A percentile compares a stretch with the other conserved stretches of the same genome.
phyloP scores from a whole-genome alignment of 176 grass and related monocot genomes.

The Lolium rigidum region DNA sequence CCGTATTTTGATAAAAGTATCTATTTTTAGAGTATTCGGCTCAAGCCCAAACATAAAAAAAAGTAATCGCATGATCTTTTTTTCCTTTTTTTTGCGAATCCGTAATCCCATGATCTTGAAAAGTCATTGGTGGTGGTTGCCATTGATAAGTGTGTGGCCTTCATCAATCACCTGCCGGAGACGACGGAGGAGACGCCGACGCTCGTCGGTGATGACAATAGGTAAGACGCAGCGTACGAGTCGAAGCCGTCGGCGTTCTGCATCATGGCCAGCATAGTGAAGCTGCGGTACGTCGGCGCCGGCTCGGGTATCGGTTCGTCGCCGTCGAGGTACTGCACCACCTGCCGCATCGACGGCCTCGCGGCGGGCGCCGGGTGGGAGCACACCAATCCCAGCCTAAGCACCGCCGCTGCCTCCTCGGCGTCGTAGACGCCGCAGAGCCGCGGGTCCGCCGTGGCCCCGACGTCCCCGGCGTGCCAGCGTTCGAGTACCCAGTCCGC shows the following conservation, averaged over 20 bases:
- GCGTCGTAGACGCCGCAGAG: neutral
- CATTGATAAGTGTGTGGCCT: neutral
- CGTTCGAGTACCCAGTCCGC: conserved; percentile 13
- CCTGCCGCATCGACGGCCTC: conserved; percentile 29
- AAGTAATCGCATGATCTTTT: no score
- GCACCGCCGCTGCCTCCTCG: conserved; percentile 1
- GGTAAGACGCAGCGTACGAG: conserved; percentile 7
- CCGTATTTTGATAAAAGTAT: no score
- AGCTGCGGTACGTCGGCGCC: no score
- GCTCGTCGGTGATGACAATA: neutral
- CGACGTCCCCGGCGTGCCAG: neutral
- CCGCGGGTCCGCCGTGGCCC: neutral
- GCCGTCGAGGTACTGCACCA: conserved; percentile 31
- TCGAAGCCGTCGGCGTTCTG: no score
- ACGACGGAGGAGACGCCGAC: conserved; percentile 3
- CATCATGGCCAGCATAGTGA: no score
- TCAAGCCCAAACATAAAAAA: no score
- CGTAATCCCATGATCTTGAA: no score
- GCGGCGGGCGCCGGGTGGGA: neutral
- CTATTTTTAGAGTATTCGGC: no score
- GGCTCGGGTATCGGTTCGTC: neutral
- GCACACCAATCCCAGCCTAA: conserved; percentile 4
- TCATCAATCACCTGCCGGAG: conserved; percentile 20
- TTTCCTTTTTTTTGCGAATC: no score
- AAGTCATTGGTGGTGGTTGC: no score